phyloP scores from a whole-genome alignment of 2,329 filamentous ascomycete genomes.

The Clonostachys chloroleuca region DNA sequence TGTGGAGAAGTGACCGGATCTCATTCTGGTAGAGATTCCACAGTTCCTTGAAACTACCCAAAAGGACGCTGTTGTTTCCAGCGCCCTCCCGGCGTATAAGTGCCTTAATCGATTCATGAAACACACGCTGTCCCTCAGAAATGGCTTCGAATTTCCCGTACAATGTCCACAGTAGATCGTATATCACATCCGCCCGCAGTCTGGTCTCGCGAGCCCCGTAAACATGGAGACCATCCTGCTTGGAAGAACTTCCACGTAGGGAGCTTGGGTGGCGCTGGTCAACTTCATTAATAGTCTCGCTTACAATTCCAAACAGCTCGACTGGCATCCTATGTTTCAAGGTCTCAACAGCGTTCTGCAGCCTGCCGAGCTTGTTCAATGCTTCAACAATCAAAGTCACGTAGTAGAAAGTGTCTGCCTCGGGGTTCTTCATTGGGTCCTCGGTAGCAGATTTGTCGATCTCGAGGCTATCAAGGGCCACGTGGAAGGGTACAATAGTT shows the following conservation, averaged over 20 bases:
- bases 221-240: conserved; percentile 53
- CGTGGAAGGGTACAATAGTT: conserved; percentile 49
- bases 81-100: conserved; percentile 78
- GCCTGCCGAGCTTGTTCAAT: conserved; percentile 79
- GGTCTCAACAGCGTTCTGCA: conserved; percentile 82
- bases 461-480: conserved; percentile 57
- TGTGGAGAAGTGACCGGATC: conserved; percentile 89
- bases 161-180: conserved; percentile 85
- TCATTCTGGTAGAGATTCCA: conserved; percentile 99
- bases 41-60: conserved; percentile 88
- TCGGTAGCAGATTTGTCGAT: conserved; percentile 64
- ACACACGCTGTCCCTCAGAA: conserved; percentile 87
- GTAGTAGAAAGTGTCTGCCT: conserved; percentile 93
- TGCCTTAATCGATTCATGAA: conserved; percentile 87
- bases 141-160: conserved; percentile 98
- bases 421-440: conserved; percentile 88
- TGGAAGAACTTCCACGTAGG: conserved; percentile 51
- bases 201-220: conserved; percentile 69
- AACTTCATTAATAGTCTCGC: conserved; percentile 91
- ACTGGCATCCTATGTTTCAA: conserved; percentile 92
- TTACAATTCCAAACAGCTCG: conserved; percentile 89
- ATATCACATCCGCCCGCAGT: conserved; percentile 78
- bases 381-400: conserved; percentile 84
- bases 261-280: conserved; percentile 89
- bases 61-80: conserved; percentile 60